A percentile compares a stretch with the other conserved stretches of the same genome.
These are phyloP conservation scores for Pythium scleroteichum DNA, from an alignment of 352 stramenopile species.

Conservation along the genomic window DNA sequence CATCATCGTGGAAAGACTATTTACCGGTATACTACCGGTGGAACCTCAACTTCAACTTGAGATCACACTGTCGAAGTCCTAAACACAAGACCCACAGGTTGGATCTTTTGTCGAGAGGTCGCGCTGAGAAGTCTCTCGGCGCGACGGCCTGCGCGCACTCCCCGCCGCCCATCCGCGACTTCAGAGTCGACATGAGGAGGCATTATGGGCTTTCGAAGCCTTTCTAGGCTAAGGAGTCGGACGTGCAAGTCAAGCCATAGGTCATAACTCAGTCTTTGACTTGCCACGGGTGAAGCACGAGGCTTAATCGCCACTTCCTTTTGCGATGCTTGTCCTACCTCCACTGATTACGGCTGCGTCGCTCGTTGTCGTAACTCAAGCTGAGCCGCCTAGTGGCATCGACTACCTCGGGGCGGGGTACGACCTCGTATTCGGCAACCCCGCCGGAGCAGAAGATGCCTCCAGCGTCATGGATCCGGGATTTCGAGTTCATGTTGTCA, in stretches of 20 bases:
- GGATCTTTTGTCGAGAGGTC: not conserved
- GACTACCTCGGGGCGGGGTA: conserved; percentile 33
- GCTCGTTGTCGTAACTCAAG: not conserved
- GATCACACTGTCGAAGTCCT: not conserved
- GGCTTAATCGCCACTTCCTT: not conserved
- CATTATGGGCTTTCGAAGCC: too few species aligned
- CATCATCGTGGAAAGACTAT: too few species aligned
- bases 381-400: conserved; percentile 30
- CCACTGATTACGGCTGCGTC: not conserved
- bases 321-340: not conserved
- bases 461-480: conserved; percentile 30
- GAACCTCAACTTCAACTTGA: conserved; percentile 3
- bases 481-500: conserved; percentile 30
- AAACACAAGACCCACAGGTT: not conserved
- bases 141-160: not conserved
- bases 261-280: conserved; percentile 7
- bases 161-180: too few species aligned
- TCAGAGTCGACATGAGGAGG: too few species aligned
- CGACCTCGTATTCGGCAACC: conserved; percentile 35
- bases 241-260: too few species aligned
- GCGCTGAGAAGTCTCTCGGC: not conserved
- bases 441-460: conserved; percentile 26
- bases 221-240: too few species aligned
- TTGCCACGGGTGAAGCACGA: not conserved
- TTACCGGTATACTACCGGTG: conserved; percentile 4